Evolutionary conservation across 306 rosid species (phyloP), one percentile per base, ranked within the genome.

Genomic region (Prunus mongolica): DNA sequence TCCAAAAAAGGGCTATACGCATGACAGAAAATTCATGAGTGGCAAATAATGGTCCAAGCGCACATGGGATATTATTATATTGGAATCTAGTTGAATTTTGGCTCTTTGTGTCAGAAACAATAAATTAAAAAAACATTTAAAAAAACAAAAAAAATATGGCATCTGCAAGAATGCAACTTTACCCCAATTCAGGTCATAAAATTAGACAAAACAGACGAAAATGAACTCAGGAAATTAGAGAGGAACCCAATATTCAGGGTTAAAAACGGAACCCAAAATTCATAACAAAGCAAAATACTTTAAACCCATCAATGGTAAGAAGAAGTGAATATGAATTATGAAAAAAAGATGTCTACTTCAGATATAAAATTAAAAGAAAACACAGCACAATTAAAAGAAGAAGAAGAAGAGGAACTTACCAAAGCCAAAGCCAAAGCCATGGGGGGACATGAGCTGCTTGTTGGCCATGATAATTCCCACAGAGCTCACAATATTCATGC

Each of bases 381-480:
- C 54, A 66, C 50, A 50, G 44, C 4, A 16, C 30, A 62, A 5
- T 38, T 38, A 8, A 18, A 62, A 30, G 12, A 13, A 16, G 44
- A 61, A 60, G 41, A 34, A 32, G 20, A 51, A 50, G 69, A 20
- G 8, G 62, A 56, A 75, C 85, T 65, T 32, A 84, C 90, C 88
- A 15, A 87, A 87, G 72, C 82, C 80, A 58, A 87, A 87, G 63
- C 82, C 81, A 78, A 79, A 87, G 60, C 91, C 91, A 12, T 64
- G 51, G 12, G 81, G 81, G 7, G 87, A 82, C 87, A 87, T 84
- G 49, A 87, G 91, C 87, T 84, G 80, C 80, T 87, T 87, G 76
- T 87, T 87, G 79, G 87, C 88, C 85, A 87, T 87, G 78, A 87
- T 84, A 63, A 87, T 82, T 51, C 91, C 91, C 20, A 87, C 87